These are phyloP conservation scores for Stereum hirsutum DNA, from an alignment of 1,284 basidiomycete species.

Conservation along the genomic window DNA sequence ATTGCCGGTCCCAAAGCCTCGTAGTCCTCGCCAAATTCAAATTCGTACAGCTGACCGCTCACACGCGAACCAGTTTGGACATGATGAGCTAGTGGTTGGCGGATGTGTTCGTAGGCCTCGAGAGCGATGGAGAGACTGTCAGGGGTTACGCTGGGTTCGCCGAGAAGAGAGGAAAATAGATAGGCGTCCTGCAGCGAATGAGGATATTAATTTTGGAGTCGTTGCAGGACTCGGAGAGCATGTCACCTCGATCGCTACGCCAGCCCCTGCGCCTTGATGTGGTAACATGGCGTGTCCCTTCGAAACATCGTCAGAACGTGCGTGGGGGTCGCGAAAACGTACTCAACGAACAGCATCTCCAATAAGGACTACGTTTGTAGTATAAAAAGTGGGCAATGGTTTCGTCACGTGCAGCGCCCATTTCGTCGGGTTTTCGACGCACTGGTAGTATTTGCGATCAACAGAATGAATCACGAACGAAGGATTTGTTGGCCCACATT, in stretches of 20 bases:
- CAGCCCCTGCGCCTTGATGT: slow-evolving; percentile 24
- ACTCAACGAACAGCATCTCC: slow-evolving; percentile 19
- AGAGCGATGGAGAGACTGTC: slow-evolving; percentile 29
- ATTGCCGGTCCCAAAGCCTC: slow-evolving; percentile 14
- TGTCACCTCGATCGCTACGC: slow-evolving; percentile 24
- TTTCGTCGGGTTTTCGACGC: slow-evolving; percentile 19
- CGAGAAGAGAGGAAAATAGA: slow-evolving; percentile 37
- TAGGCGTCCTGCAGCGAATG: slow-evolving; percentile 46
- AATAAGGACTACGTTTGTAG: slow-evolving; percentile 16
- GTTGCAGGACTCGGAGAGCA: background rate
- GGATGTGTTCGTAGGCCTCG: slow-evolving; percentile 34
- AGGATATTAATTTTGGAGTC: background rate
- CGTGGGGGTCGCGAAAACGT: background rate
- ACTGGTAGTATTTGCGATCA: no score
- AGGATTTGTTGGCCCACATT: no score
- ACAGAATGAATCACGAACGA: no score
- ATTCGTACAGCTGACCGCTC: slow-evolving; percentile 30
- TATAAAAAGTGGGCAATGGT: slow-evolving; percentile 16
- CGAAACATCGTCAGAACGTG: background rate
- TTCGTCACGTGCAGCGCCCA: slow-evolving; percentile 23
- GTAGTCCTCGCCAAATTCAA: slow-evolving; percentile 12
- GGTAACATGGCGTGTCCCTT: slow-evolving; percentile 26
- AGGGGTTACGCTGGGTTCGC: slow-evolving; percentile 29
- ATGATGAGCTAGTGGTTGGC: slow-evolving; percentile 32
- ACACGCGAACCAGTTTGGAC: slow-evolving; percentile 33